phyloP scores from a whole-genome alignment of 2,329 filamentous ascomycete genomes.

The Pestalotiopsis sp. region DNA sequence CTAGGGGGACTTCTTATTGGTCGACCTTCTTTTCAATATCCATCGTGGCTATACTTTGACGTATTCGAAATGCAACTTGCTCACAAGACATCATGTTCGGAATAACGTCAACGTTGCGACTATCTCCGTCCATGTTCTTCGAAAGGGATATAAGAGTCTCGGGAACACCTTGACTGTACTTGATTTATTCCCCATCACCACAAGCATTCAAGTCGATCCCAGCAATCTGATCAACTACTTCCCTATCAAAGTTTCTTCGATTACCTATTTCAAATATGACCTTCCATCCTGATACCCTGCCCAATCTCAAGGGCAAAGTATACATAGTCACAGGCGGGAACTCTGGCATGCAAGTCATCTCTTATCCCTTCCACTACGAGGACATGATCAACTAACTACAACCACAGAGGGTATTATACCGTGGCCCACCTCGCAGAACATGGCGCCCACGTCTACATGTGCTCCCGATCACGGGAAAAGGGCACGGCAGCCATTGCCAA shows the following conservation, averaged over 20 bases:
- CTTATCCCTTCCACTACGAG: conserved; percentile 14
- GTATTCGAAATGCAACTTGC: conserved; percentile 24
- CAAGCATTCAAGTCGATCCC: not conserved
- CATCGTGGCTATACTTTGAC: conserved; percentile 6
- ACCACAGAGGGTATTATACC: conserved; percentile 34
- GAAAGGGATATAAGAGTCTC: conserved; percentile 27
- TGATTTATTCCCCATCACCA: conserved; percentile 19
- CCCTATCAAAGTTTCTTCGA: not conserved
- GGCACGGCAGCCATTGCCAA: conserved; percentile 31
- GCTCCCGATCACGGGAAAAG: conserved; percentile 37
- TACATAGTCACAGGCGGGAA: conserved; percentile 49
- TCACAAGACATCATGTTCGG: conserved; percentile 25
- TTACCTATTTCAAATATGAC: conserved; percentile 28
- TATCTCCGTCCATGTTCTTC: conserved; percentile 21
- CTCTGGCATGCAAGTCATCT: conserved; percentile 43
- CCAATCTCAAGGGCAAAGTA: conserved; percentile 43
- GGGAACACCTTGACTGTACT: conserved; percentile 17
- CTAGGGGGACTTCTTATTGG: conserved; percentile 19
- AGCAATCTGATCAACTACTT: not conserved
- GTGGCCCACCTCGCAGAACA: conserved; percentile 37
- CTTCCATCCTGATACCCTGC: conserved; percentile 44
- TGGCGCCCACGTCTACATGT: conserved; percentile 43
- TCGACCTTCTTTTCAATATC: conserved; percentile 11
- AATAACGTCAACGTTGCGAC: conserved; percentile 16
- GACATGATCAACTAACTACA: not conserved